Evolutionary conservation across 208 protist genomes (phyloP), one percentile per base, ranked within the genome.

Genomic region (Strigomonas culicis): DNA sequence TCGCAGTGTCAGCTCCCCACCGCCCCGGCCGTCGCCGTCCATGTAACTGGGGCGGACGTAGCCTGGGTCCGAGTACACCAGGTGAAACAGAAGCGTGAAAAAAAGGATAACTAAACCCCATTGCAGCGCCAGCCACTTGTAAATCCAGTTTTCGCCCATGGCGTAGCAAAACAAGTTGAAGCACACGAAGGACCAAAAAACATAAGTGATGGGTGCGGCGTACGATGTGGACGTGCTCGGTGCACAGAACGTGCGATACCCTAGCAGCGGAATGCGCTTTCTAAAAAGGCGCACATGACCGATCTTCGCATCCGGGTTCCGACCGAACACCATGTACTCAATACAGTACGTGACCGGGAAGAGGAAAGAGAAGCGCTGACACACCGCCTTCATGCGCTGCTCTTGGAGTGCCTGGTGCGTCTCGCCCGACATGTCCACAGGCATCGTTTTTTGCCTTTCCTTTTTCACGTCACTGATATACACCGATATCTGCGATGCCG

Each of bases 221-320:
- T 88, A 93, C 11, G 84, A 88, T 7, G 79, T 89, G n/a, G 89
- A 86, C 21, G 84, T 92, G 39, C 74, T 72, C 21, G 86, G 74
- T 3, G 79, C 89, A 24, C 77, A 72, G 65, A 95, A 74, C 72
- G 87, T 77, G 24, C 80, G 47, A 39, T 68, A 55, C n/a, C 86
- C 81, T 49, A 77, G 66, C 32, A 89, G 77, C 1, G 85, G 89
- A 32, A 95, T 41, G 52, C 63, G 66, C 63, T 82, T 84, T 21
- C 84, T 80, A 63, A 95, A 95, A 19, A 95, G 73, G 44, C 85
- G 85, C 10, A 95, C 72, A 61, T 91, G 65, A 0, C 89, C 89
- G 21, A 95, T 67, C 59, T 74, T 81, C 0, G 79, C 80, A 49
- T 76, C 63, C 8, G 85, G 85, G 32, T 73, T 75, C 11, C n/a